These are phyloP conservation scores for Leptographium procerum DNA, from an alignment of 2,329 filamentous ascomycete genomes.

Conservation along the genomic window DNA sequence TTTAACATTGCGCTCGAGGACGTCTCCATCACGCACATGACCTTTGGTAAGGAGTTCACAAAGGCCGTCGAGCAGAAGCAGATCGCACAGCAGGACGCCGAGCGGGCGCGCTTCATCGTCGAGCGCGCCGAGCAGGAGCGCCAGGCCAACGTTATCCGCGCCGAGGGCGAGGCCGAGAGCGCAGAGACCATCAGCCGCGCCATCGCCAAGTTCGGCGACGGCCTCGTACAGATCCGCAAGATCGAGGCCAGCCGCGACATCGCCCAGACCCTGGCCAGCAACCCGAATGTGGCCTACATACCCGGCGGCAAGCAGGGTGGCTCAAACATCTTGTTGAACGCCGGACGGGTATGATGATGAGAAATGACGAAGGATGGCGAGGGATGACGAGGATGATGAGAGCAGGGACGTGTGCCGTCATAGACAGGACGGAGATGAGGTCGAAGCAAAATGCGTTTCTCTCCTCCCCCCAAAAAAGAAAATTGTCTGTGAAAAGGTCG, in stretches of 20 bases:
- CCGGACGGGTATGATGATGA: conserved; percentile 28
- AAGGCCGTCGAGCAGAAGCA: conserved; percentile 99
- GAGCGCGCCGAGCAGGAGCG: conserved; percentile 98
- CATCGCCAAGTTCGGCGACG: conserved; percentile 85
- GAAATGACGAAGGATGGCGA: no score
- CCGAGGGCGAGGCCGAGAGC: conserved; percentile 94
- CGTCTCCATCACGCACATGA: conserved; percentile 99
- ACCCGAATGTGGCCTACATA: conserved; percentile 93
- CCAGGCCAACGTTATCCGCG: conserved; percentile 95
- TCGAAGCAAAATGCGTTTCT: neutral
- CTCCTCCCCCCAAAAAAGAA: no score
- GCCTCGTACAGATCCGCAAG: conserved; percentile 87
- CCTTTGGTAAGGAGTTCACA: conserved; percentile 97
- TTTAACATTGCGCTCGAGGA: conserved; percentile 99
- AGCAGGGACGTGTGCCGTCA: neutral
- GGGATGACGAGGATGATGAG: neutral
- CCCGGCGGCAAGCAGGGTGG: conserved; percentile 57
- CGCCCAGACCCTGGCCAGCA: conserved; percentile 74
- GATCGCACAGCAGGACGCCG: conserved; percentile 97
- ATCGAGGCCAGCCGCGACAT: conserved; percentile 97
- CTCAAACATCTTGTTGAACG: conserved; percentile 42
- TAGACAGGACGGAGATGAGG: neutral
- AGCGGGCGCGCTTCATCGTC: conserved; percentile 94
- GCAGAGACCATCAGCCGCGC: conserved; percentile 88
- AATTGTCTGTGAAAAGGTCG: neutral